Percentiles rank a stretch among this genome's conserved stretches.
Conservation (phyloP, 768 basidiomycete genomes). For the Panus rudis region DNA sequence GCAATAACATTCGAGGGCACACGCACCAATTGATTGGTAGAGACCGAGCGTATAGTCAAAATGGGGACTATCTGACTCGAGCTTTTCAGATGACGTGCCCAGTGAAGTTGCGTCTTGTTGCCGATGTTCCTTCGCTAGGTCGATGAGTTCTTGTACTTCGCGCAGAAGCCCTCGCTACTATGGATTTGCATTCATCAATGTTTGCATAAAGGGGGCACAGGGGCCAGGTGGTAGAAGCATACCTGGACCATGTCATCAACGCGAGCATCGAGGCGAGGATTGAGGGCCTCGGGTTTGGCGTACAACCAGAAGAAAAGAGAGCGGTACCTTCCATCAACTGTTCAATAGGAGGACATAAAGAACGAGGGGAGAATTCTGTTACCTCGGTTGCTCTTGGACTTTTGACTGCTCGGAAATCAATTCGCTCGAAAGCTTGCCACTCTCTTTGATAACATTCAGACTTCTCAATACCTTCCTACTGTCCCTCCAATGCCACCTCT, state of each 20-base stretch:
- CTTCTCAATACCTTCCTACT: conserved; percentile 83
- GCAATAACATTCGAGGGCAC: no score
- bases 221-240: conserved; percentile 10
- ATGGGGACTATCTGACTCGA: not conserved
- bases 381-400: conserved; percentile 45
- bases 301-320: conserved; percentile 91
- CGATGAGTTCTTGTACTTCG: conserved; percentile 60
- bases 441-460: conserved; percentile 70
- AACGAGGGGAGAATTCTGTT: not conserved
- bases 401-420: conserved; percentile 58
- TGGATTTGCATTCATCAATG: not conserved
- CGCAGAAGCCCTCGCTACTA: conserved; percentile 68
- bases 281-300: conserved; percentile 55
- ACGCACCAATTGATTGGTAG: conserved; percentile 86
- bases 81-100: no score
- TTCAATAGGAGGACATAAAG: not conserved
- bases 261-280: conserved; percentile 64
- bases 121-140: conserved; percentile 7
- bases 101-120: not conserved
- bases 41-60: conserved; percentile 78
- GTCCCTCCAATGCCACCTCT: conserved; percentile 95
- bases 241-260: conserved; percentile 91
- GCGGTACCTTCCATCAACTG: conserved; percentile 50
- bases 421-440: conserved; percentile 57
- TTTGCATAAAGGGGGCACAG: no score